Evolutionary conservation across 2,329 filamentous ascomycete species (phyloP).

Genomic region (Teratosphaeria nubilosa): DNA sequence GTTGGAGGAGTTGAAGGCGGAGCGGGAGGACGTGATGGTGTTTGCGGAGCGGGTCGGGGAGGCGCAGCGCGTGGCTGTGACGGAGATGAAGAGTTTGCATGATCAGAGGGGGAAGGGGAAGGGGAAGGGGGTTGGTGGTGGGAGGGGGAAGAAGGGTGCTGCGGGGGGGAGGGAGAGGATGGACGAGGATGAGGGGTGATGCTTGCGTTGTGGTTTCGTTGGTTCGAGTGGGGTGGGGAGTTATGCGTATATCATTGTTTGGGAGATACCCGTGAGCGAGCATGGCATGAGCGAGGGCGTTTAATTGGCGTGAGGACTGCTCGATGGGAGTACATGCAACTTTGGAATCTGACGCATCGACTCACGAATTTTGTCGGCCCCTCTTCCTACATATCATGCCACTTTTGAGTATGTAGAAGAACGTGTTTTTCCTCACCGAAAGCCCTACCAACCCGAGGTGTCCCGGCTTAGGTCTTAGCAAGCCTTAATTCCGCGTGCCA

Average conservation of each 20-base stretch:
- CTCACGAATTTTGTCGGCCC: neutral
- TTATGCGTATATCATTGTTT: neutral
- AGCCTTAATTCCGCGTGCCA: no score
- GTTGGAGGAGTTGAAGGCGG: slow-evolving; percentile 56
- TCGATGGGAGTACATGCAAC: neutral
- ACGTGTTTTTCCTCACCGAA: no score
- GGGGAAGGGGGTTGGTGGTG: slow-evolving; percentile 38
- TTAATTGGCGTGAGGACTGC: neutral
- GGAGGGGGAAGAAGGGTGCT: slow-evolving; percentile 42
- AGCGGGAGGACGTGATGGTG: slow-evolving; percentile 78
- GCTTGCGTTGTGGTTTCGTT: neutral
- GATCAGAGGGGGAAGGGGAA: slow-evolving; percentile 52
- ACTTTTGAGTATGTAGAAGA: no score
- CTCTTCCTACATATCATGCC: neutral
- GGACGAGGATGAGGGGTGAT: slow-evolving; percentile 60
- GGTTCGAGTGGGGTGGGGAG: neutral
- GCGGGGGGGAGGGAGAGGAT: slow-evolving; percentile 52
- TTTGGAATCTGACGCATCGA: neutral
- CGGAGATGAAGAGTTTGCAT: slow-evolving; percentile 70
- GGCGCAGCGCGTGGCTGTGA: slow-evolving; percentile 68
- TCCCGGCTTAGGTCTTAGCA: no score
- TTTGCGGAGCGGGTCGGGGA: slow-evolving; percentile 70
- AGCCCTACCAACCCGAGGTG: no score
- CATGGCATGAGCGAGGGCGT: neutral
- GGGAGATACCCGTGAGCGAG: neutral